Evolutionary conservation across 1,284 basidiomycete genomes (phyloP).

Genomic region (Malassezia nana): DNA sequence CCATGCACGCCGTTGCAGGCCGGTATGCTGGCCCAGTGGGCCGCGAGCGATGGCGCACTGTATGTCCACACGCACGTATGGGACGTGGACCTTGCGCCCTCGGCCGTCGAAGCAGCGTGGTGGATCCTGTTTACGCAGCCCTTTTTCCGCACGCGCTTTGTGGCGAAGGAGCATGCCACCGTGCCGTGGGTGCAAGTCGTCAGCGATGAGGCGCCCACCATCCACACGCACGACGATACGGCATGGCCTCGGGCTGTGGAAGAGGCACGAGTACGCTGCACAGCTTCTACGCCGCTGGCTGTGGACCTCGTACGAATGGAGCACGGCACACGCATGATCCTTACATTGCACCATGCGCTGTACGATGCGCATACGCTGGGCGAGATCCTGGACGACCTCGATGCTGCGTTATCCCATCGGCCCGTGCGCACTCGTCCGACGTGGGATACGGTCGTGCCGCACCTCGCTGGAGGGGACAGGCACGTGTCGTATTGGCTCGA

Average conservation of each 20-base stretch:
- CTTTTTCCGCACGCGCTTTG: slow-evolving; percentile 38
- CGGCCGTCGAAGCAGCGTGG: slow-evolving; percentile 23
- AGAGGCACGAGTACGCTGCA: slow-evolving; percentile 5
- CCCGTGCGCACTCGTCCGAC: slow-evolving; percentile 8
- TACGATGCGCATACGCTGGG: slow-evolving; percentile 30
- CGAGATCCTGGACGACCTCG: slow-evolving; percentile 36
- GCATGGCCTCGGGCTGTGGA: background rate
- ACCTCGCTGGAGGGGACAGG: slow-evolving; percentile 22
- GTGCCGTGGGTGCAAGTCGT: slow-evolving; percentile 34
- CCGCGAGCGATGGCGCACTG: slow-evolving; percentile 23
- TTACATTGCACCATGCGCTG: slow-evolving; percentile 17
- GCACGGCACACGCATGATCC: background rate
- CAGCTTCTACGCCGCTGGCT: slow-evolving; percentile 10
- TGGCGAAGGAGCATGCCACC: slow-evolving; percentile 18
- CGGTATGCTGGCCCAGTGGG: slow-evolving; percentile 39
- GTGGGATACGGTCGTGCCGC: slow-evolving; percentile 25
- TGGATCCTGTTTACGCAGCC: slow-evolving; percentile 19
- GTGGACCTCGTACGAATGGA: background rate
- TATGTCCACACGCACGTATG: slow-evolving; percentile 37
- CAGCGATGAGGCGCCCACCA: slow-evolving; percentile 9
- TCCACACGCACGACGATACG: background rate
- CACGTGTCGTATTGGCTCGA: slow-evolving; percentile 27
- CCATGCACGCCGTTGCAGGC: slow-evolving; percentile 45
- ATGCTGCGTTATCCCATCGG: slow-evolving; percentile 12
- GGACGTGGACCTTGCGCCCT: slow-evolving; percentile 2